Base-by-base conservation (phyloP, 1,284 basidiomycete genomes). In the Papiliotrema terrestris region DNA sequence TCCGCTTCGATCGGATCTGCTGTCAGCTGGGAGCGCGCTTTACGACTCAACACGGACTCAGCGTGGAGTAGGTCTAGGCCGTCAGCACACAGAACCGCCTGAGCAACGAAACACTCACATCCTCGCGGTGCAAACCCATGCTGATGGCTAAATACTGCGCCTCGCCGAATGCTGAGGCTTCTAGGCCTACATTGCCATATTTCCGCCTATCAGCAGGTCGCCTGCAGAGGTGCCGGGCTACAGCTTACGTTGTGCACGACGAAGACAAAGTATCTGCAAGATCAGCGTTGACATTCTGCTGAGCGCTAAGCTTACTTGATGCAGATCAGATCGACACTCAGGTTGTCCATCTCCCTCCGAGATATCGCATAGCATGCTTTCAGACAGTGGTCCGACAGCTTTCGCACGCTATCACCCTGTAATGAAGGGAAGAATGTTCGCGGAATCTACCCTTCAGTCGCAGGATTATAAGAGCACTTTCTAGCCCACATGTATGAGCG, bases 1-100 rank as follows among this genome's bases (percentile, higher is more conserved):
- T 67, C 62, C 2, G 61, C 49, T 46, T 65, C 61, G 49, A 67
- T 61, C 25, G 63, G 65, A 39, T 62, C 61, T 52, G 55, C 26
- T 20, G 29, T 44, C 4, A 43, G 23, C 19, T 25, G 25, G 9
- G 15, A 20, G 20, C n/a, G n/a, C n/a, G n/a, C n/a, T n/a, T n/a
- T n/a, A n/a, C n/a, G n/a, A n/a, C n/a, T 15, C n/a, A 14, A 43
- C 49, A n/a, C 25, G 26, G 22, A n/a, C 11, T 19, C 5, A 41
- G 17, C 26, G 29, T 32, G 22, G 22, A 6, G 26, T 49, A 49
- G 19, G 37, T 38, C 48, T 49, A 35, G 11, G 14, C 6, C 15
- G 46, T 32, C 11, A 32, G 25, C 32, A 6, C 6, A 11, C 43
- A 19, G 42, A 43, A 9, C 20, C 42, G 9, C 9, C 13, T 11